Percentiles rank a stretch among this genome's conserved stretches.
Evolutionary conservation across 257 asterid species (phyloP).

Genomic region (Schizonepeta tenuifolia): DNA sequence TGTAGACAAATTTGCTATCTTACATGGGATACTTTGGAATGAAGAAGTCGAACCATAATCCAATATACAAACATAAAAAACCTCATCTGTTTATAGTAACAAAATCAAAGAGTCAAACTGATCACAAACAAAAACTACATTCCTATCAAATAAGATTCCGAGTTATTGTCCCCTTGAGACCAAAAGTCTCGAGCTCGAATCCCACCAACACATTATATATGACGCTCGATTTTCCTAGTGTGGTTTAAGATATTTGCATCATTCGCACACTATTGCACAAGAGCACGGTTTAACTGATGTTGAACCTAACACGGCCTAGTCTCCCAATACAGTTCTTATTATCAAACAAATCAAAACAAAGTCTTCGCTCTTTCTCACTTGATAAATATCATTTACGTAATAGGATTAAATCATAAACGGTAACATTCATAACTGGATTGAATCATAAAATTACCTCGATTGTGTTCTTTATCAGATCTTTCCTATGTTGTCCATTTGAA

Average conservation of each 20-base stretch:
- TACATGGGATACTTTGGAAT: neutral
- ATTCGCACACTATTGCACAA: neutral
- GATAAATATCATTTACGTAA: neutral
- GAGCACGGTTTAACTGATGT: neutral
- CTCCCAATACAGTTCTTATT: neutral
- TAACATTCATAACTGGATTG: neutral
- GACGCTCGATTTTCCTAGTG: too few species aligned
- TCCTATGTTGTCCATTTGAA: conserved; percentile 73
- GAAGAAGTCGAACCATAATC: neutral
- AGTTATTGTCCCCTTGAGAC: neutral
- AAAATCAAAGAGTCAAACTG: neutral
- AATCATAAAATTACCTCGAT: conserved; percentile 53
- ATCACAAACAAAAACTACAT: neutral
- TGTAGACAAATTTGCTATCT: neutral
- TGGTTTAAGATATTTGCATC: too few species aligned
- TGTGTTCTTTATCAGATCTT: conserved; percentile 71
- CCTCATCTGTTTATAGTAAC: neutral
- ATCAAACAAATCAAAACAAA: too few species aligned
- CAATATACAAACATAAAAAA: neutral
- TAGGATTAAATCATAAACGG: neutral
- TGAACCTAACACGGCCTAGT: neutral
- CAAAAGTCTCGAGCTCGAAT: neutral
- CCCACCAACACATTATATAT: too few species aligned
- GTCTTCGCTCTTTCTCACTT: too few species aligned
- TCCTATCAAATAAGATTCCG: neutral